phyloP scores from a whole-genome alignment of 2,329 filamentous ascomycete genomes.

The Fusarium verrucosum region DNA sequence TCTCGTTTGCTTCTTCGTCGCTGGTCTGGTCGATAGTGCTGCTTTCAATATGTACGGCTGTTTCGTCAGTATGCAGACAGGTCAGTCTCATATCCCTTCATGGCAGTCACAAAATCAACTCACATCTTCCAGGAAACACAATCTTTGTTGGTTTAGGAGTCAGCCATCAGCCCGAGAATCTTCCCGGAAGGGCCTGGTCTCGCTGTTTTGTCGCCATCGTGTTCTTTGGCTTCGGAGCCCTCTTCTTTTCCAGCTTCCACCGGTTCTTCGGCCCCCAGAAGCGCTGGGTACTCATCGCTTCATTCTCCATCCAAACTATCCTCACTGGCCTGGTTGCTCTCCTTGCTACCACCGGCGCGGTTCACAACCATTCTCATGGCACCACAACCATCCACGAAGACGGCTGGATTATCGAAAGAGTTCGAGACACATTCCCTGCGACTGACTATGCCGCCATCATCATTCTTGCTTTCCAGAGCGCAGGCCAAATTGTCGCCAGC shows the following conservation, averaged over 20 bases:
- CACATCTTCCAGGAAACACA: constrained; percentile 37
- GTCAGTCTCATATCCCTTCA: constrained; percentile 10
- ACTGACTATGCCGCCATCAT: constrained; percentile 40
- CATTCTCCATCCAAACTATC: constrained; percentile 36
- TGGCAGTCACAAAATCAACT: not conserved
- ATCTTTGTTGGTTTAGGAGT: constrained; percentile 43
- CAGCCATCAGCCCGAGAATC: constrained; percentile 42
- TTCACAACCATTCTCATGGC: constrained; percentile 32
- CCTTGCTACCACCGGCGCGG: constrained; percentile 40
- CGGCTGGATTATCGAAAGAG: constrained; percentile 38
- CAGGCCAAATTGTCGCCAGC: constrained; percentile 41
- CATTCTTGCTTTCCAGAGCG: constrained; percentile 42
- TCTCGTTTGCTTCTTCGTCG: constrained; percentile 41
- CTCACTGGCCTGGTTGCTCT: constrained; percentile 41
- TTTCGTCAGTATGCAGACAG: constrained; percentile 46
- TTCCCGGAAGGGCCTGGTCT: constrained; percentile 42
- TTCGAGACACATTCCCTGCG: constrained; percentile 36
- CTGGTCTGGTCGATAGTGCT: constrained; percentile 42
- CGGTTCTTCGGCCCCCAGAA: constrained; percentile 42
- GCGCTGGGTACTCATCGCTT: constrained; percentile 40
- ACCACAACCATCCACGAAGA: constrained; percentile 23
- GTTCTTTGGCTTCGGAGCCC: constrained; percentile 39
- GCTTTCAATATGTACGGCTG: constrained; percentile 45
- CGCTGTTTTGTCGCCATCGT: constrained; percentile 44
- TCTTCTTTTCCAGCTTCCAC: constrained; percentile 44